Conservation (phyloP, 768 basidiomycete genomes). For the Xerocomellus chrysenteron region DNA sequence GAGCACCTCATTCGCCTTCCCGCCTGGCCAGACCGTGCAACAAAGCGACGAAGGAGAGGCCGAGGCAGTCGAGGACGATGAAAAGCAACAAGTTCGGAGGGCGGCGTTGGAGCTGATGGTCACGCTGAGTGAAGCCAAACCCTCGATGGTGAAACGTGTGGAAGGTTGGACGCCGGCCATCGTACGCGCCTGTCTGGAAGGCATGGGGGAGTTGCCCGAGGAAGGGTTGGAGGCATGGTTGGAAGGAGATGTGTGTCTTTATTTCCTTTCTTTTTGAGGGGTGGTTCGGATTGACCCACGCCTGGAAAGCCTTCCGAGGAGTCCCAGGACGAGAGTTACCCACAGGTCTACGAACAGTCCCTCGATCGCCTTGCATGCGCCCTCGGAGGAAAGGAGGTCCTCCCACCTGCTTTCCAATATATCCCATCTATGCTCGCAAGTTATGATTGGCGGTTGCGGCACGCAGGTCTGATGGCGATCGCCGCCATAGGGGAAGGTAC, state of each 20-base stretch:
- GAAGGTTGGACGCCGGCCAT: slow-evolving; percentile 70
- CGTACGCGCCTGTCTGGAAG: slow-evolving; percentile 76
- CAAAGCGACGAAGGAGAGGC: slow-evolving; percentile 32
- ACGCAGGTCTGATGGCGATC: slow-evolving; percentile 86
- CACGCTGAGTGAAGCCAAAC: slow-evolving; percentile 70
- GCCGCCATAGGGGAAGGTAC: slow-evolving; percentile 86
- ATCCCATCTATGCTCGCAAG: slow-evolving; percentile 80
- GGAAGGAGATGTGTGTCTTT: slow-evolving; percentile 64
- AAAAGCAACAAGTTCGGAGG: slow-evolving; percentile 65
- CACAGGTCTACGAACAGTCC: slow-evolving; percentile 78
- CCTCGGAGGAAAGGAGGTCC: slow-evolving; percentile 68
- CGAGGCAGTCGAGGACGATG: slow-evolving; percentile 54
- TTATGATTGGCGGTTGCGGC: slow-evolving; percentile 82
- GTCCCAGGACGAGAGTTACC: slow-evolving; percentile 59
- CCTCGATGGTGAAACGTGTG: slow-evolving; percentile 64
- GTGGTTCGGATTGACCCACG: background rate
- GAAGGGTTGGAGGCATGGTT: slow-evolving; percentile 62
- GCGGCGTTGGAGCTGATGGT: slow-evolving; percentile 84
- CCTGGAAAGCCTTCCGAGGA: slow-evolving; percentile 59
- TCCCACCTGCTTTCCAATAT: slow-evolving; percentile 79
- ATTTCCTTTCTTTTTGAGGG: slow-evolving; percentile 11
- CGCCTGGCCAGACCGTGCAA: slow-evolving; percentile 33
- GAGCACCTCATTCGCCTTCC: slow-evolving; percentile 40
- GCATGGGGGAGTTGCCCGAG: slow-evolving; percentile 76
- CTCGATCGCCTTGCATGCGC: slow-evolving; percentile 81